A percentile compares a stretch with the other conserved stretches of the same genome.
phyloP scores from a whole-genome alignment of 441 rosid genomes.

The Mallotus japonicus region DNA sequence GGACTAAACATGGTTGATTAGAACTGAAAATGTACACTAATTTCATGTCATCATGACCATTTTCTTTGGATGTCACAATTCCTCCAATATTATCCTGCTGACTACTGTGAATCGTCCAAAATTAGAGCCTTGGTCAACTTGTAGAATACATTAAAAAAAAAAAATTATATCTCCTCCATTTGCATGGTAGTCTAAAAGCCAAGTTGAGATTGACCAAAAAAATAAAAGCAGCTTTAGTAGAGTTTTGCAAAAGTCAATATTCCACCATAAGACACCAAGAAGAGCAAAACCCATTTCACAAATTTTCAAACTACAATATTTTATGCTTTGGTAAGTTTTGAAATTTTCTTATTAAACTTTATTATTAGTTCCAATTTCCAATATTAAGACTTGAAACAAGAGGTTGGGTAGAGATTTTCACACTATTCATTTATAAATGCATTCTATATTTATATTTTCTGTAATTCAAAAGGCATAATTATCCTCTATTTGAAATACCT shows the following conservation, averaged over 20 bases:
- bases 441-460: too few species aligned
- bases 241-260: background rate
- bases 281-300: background rate
- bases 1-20: too few species aligned
- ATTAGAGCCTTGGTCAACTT: background rate
- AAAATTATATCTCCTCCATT: background rate
- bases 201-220: background rate
- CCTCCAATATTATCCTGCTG: background rate
- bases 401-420: too few species aligned
- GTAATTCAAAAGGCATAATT: too few species aligned
- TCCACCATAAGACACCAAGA: background rate
- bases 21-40: too few species aligned
- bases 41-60: background rate
- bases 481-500: too few species aligned
- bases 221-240: background rate
- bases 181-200: background rate
- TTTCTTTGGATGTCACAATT: background rate
- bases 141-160: too few species aligned
- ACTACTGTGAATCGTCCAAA: background rate
- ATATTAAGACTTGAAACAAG: constrained; percentile 22
- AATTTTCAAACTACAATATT: background rate
- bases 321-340: background rate
- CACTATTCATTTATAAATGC: too few species aligned
- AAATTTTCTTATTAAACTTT: background rate
- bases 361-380: background rate